Evolutionary conservation across 129 eudicot genomes (phyloP).

Genomic region (Escallonia herrerae): DNA sequence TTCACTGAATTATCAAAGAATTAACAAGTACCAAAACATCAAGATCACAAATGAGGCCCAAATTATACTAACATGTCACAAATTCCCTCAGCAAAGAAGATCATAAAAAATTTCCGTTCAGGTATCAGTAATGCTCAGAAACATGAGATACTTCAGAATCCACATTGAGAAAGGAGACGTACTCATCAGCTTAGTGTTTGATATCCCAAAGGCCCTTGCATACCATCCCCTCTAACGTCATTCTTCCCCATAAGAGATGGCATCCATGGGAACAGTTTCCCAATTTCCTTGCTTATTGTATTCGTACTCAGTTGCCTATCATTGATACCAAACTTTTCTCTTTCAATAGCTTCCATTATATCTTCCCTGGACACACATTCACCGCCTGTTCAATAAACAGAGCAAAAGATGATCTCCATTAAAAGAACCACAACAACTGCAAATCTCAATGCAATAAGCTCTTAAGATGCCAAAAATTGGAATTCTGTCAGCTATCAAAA

Average conservation of each 20-base stretch:
- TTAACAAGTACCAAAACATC: too few species aligned
- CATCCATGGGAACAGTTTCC: slow-evolving; percentile 93
- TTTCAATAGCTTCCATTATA: slow-evolving; percentile 95
- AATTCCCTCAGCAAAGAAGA: background rate
- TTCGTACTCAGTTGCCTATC: slow-evolving; percentile 48
- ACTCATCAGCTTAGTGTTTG: slow-evolving; percentile 67
- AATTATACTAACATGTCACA: too few species aligned
- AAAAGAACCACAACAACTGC: background rate
- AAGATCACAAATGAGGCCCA: too few species aligned
- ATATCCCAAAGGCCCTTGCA: slow-evolving; percentile 52
- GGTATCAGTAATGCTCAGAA: background rate
- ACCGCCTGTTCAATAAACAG: slow-evolving; percentile 45
- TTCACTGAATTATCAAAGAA: too few species aligned
- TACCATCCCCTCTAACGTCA: slow-evolving; percentile 37
- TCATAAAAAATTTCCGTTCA: background rate
- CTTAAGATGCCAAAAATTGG: background rate
- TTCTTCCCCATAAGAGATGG: slow-evolving; percentile 52
- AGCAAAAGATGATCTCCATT: too few species aligned
- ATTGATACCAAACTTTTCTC: slow-evolving; percentile 96
- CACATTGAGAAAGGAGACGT: background rate
- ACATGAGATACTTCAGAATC: background rate
- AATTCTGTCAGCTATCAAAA: background rate
- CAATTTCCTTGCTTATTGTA: slow-evolving; percentile 64
- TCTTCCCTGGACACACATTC: slow-evolving; percentile 91
- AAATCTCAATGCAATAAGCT: background rate